Percentiles rank a stretch among this genome's conserved stretches.
Conservation (phyloP, 2,329 filamentous ascomycete species). For the Emergomyces orientalis region DNA sequence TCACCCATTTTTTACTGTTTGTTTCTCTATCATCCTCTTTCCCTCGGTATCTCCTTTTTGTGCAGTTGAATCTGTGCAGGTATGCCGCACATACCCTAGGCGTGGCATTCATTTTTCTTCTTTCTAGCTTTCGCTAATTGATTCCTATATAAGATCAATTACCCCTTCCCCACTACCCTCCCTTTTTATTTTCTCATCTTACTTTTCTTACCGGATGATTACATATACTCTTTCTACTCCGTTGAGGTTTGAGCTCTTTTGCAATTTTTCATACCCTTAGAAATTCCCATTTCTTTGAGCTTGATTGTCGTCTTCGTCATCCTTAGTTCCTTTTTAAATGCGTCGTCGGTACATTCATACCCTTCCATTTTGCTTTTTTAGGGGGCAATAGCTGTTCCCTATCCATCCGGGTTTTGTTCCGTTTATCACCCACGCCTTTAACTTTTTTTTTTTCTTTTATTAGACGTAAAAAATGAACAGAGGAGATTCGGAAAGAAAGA, state of each 20-base stretch:
- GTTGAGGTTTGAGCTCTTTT: not conserved
- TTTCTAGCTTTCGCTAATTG: not conserved
- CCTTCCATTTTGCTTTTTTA: not conserved
- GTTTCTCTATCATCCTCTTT: conserved; percentile 1
- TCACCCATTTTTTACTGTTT: not conserved
- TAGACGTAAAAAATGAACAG: not conserved
- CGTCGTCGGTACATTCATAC: not conserved
- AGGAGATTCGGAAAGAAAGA: not conserved
- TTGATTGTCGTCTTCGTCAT: not conserved
- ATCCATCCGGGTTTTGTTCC: not conserved
- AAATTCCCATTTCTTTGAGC: not conserved
- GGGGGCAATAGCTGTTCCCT: not conserved
- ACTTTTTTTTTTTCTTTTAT: not conserved
- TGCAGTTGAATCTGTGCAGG: not conserved
- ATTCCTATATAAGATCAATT: not conserved
- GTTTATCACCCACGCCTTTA: not conserved
- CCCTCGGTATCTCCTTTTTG: not conserved
- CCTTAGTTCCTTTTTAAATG: not conserved
- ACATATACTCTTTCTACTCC: not conserved
- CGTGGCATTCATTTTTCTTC: not conserved
- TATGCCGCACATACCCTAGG: conserved; percentile 8
- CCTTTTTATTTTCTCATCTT: not conserved
- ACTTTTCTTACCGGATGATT: not conserved
- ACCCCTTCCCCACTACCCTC: not conserved
- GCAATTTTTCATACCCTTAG: not conserved